Evolutionary conservation across 2,329 filamentous ascomycete species (phyloP).

Genomic region (Colletotrichum lindemuthianum): DNA sequence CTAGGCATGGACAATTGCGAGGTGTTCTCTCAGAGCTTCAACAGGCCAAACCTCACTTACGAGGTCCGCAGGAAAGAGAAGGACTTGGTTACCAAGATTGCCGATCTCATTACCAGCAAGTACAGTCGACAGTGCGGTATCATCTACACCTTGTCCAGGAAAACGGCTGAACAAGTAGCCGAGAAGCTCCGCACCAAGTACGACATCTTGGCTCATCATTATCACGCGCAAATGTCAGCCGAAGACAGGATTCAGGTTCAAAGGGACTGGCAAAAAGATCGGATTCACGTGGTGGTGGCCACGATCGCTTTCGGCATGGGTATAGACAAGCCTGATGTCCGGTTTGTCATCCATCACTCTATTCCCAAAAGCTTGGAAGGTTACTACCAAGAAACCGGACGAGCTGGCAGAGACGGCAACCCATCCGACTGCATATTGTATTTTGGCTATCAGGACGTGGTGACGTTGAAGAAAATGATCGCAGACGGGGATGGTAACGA

Average conservation of each 20-base stretch:
- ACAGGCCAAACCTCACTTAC: constrained; percentile 93
- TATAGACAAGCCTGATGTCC: constrained; percentile 97
- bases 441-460: constrained; percentile 83
- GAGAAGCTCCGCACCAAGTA: constrained; percentile 68
- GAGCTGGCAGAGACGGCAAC: constrained; percentile 90
- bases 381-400: constrained; percentile 97
- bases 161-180: constrained; percentile 84
- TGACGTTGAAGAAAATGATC: constrained; percentile 82
- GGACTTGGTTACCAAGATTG: constrained; percentile 57
- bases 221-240: constrained; percentile 82
- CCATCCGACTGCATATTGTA: constrained; percentile 90
- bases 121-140: constrained; percentile 84
- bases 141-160: constrained; percentile 89
- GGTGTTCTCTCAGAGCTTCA: constrained; percentile 92
- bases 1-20: constrained; percentile 83
- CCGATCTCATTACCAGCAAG: constrained; percentile 73
- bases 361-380: constrained; percentile 96
- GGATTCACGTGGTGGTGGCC: constrained; percentile 89
- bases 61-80: constrained; percentile 76
- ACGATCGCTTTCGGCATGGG: constrained; percentile 99
- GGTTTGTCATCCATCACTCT: constrained; percentile 93
- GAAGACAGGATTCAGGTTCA: constrained; percentile 78
- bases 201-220: constrained; percentile 80
- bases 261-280: constrained; percentile 82
- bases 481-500: constrained; percentile 78